Evolutionary conservation across 306 rosid species (phyloP).

Genomic region (barrel medic (Medicago truncatula)): DNA sequence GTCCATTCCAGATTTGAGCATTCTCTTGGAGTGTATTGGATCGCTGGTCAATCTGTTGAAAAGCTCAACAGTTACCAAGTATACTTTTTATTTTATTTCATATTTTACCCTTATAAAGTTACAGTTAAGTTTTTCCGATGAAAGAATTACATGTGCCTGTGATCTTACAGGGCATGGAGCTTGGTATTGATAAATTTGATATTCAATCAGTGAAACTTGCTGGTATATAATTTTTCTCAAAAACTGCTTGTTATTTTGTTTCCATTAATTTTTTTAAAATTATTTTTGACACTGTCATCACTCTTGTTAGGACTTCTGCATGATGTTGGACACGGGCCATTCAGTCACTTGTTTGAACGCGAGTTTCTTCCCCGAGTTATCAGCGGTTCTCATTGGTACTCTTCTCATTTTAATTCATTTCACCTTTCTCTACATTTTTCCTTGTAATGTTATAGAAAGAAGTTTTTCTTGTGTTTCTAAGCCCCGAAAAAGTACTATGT

Average conservation of each 20-base stretch:
- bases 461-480: constrained; percentile 26
- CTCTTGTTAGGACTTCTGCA: constrained; percentile 82
- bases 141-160: constrained; percentile 25
- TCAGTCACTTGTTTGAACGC: constrained; percentile 94
- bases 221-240: constrained; percentile 54
- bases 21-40: constrained; percentile 95
- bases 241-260: constrained; percentile 5
- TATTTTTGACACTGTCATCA: constrained; percentile 10
- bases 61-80: constrained; percentile 76
- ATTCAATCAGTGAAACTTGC: constrained; percentile 92
- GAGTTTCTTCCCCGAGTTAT: constrained; percentile 78
- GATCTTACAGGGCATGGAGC: constrained; percentile 78
- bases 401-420: constrained; percentile 24
- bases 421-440: constrained; percentile 9
- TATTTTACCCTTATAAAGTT: constrained; percentile 7
- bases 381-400: constrained; percentile 69
- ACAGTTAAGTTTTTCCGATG: not conserved
- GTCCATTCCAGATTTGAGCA: constrained; percentile 94
- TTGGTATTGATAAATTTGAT: constrained; percentile 82
- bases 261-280: constrained; percentile 24
- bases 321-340: constrained; percentile 98
- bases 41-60: constrained; percentile 82
- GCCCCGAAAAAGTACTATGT: constrained; percentile 6
- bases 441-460: not conserved
- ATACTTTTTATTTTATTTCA: constrained; percentile 24